These are phyloP conservation scores for Penicillium simplicissimum DNA, from an alignment of 495 filamentous ascomycete species.

Conservation along the genomic window DNA sequence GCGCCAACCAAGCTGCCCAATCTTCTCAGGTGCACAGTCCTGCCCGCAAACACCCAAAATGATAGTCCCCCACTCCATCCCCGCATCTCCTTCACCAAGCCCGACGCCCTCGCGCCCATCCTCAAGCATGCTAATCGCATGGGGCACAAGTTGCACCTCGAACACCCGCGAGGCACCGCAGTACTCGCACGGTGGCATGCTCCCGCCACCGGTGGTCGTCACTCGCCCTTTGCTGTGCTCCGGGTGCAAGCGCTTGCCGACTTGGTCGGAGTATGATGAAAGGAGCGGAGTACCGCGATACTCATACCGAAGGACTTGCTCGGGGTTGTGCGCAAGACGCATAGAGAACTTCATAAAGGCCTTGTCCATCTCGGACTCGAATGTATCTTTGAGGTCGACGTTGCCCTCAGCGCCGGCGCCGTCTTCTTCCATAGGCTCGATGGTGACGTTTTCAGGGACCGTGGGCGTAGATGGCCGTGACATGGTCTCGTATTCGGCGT, in stretches of 20 bases:
- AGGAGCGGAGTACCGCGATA: conserved; percentile 78
- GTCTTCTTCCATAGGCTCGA: conserved; percentile 58
- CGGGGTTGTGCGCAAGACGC: conserved; percentile 84
- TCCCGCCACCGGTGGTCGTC: conserved; percentile 30
- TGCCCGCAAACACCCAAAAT: conserved; percentile 78
- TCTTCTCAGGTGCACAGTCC: conserved; percentile 62
- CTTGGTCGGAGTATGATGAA: conserved; percentile 72
- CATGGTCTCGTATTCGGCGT: conserved; percentile 90
- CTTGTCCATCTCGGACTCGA: conserved; percentile 80
- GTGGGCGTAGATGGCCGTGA: conserved; percentile 46
- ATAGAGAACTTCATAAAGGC: conserved; percentile 90
- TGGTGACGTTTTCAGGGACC: conserved; percentile 51
- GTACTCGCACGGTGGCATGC: conserved; percentile 71
- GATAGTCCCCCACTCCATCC: conserved; percentile 99
- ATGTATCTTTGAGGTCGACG: conserved; percentile 78
- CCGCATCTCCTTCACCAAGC: conserved; percentile 58
- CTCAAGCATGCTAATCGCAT: conserved; percentile 88
- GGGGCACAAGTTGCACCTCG: conserved; percentile 86
- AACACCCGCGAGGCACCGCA: conserved; percentile 80
- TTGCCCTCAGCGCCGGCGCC: conserved; percentile 45
- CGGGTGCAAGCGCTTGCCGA: conserved; percentile 63
- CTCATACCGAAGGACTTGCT: conserved; percentile 92
- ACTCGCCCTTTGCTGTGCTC: conserved; percentile 29
- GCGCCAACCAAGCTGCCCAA: conserved; percentile 63
- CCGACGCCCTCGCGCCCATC: conserved; percentile 68